These are phyloP conservation scores for Coemansia sp. DNA, from an alignment of 192 early-diverging fungal genomes.

Conservation along the genomic window DNA sequence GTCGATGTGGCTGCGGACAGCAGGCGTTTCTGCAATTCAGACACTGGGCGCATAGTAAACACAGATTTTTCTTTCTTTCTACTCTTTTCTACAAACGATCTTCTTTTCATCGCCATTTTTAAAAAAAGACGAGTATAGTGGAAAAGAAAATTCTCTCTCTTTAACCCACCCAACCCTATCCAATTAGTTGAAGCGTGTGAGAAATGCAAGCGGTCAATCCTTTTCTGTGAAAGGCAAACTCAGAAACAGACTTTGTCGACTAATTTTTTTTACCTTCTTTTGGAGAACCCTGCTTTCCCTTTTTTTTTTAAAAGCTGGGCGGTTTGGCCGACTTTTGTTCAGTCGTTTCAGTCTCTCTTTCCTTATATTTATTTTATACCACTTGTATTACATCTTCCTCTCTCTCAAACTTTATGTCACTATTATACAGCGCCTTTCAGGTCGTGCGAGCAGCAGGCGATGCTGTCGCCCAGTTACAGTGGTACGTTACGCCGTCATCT, in stretches of 20 bases:
- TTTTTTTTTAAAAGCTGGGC: not conserved
- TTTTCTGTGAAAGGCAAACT: not conserved
- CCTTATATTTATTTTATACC: not conserved
- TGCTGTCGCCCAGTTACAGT: constrained; percentile 12
- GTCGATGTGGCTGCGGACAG: constrained; percentile 11
- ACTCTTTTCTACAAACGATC: not conserved
- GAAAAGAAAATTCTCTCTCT: not conserved
- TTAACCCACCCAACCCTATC: not conserved
- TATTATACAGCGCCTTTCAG: not conserved
- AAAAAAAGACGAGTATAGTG: not conserved
- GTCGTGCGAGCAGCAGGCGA: constrained; percentile 11
- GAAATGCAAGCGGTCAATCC: not conserved
- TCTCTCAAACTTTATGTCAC: not conserved
- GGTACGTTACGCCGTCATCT: constrained; percentile 13
- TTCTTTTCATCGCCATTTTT: not conserved
- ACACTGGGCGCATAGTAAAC: constrained; percentile 1
- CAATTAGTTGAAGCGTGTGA: not conserved
- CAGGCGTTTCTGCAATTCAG: constrained; percentile 21
- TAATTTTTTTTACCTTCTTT: not conserved
- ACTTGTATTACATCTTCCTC: not conserved
- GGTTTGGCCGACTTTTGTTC: not conserved
- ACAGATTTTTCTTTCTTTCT: not conserved
- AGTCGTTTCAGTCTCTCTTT: not conserved
- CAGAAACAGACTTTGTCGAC: not conserved
- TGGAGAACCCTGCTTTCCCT: not conserved